Evolutionary conservation across 371 early-diverging fungal genomes (phyloP).

Genomic region (Capillidium heterosporum): DNA sequence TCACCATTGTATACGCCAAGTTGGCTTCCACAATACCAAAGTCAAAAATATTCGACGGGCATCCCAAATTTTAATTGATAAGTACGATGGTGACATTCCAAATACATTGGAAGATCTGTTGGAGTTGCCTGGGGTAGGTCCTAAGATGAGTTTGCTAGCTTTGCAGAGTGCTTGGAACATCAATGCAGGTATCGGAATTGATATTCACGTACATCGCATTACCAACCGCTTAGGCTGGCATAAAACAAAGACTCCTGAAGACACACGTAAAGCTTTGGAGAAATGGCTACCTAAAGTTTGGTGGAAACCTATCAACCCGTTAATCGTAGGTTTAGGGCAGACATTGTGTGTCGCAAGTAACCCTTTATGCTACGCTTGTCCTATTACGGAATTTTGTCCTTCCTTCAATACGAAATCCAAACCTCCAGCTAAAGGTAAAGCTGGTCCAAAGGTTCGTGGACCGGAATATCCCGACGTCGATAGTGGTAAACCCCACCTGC

Average conservation of each 20-base stretch:
- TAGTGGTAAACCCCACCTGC: no score
- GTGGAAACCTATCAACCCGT: constrained; percentile 79
- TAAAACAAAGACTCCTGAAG: constrained; percentile 58
- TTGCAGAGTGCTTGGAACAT: constrained; percentile 75
- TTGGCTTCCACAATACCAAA: constrained; percentile 87
- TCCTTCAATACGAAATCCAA: not conserved
- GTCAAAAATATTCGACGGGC: constrained; percentile 52
- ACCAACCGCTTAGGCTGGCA: constrained; percentile 82
- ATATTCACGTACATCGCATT: constrained; percentile 95
- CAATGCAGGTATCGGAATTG: constrained; percentile 92
- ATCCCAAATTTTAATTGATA: constrained; percentile 46
- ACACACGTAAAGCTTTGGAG: constrained; percentile 63
- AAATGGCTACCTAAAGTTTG: constrained; percentile 68
- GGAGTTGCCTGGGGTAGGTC: constrained; percentile 90
- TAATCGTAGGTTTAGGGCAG: constrained; percentile 95
- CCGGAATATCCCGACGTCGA: not conserved
- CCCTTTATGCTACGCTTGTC: not conserved
- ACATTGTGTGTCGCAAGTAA: constrained; percentile 35
- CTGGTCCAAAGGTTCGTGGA: not conserved
- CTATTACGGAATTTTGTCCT: not conserved
- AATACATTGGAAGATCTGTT: constrained; percentile 54
- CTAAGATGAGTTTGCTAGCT: constrained; percentile 87
- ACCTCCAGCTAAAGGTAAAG: not conserved
- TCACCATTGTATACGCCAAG: constrained; percentile 53
- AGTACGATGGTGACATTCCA: constrained; percentile 75